Conservation (phyloP, 2,329 filamentous ascomycete species). For the Botrytis fabae region DNA sequence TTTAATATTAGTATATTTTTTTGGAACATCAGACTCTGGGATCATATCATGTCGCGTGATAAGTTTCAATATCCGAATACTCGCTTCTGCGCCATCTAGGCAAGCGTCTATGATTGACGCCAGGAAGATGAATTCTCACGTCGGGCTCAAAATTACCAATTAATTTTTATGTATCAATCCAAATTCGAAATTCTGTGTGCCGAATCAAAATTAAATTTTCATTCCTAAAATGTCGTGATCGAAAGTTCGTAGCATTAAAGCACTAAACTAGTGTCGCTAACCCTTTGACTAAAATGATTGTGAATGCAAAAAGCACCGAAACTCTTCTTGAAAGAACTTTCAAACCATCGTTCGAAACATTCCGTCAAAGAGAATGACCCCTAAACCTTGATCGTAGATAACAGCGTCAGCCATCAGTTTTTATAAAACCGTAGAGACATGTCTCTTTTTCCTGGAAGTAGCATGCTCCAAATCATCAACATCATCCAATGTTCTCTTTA, state of each 20-base stretch:
- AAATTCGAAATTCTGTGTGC: fast-evolving
- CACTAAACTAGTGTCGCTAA: slow-evolving; percentile 4
- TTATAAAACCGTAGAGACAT: fast-evolving
- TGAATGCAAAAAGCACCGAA: background rate
- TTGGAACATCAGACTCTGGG: background rate
- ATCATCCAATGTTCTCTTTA: background rate
- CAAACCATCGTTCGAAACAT: fast-evolving
- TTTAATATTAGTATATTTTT: background rate
- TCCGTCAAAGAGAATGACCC: background rate
- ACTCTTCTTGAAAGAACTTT: background rate
- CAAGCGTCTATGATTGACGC: background rate
- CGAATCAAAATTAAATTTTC: fast-evolving
- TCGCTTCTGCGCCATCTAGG: background rate
- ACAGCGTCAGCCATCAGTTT: background rate
- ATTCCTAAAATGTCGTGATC: background rate
- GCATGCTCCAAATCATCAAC: background rate
- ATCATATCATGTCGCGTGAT: fast-evolving
- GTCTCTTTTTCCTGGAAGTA: background rate
- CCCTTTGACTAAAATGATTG: background rate
- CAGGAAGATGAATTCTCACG: background rate
- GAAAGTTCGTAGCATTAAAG: background rate
- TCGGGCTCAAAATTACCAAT: fast-evolving
- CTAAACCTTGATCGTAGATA: no score
- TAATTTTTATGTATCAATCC: background rate
- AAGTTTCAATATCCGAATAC: background rate